A percentile compares a stretch with the other conserved stretches of the same genome.
phyloP scores from a whole-genome alignment of 2,329 filamentous ascomycete species.

The Arthrobotrys sphaeroides region DNA sequence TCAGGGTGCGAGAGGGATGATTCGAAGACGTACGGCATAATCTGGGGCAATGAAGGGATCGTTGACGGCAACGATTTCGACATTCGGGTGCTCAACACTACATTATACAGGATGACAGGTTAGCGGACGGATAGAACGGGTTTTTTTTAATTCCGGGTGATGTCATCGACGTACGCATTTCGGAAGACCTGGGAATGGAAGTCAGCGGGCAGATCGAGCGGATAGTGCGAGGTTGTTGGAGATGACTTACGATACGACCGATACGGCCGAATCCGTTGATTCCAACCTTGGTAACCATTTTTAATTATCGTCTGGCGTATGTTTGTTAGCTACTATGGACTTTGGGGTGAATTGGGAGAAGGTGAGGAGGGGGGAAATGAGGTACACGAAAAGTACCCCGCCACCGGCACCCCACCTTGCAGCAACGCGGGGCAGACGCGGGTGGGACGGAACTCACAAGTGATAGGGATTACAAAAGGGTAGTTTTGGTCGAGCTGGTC shows the following conservation, averaged over 20 bases:
- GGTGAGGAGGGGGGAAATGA: neutral
- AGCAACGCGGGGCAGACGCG: slow-evolving; percentile 36
- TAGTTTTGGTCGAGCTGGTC: neutral
- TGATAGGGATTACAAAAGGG: neutral
- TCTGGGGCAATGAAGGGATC: slow-evolving; percentile 98
- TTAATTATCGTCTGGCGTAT: slow-evolving; percentile 21
- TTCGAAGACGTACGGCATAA: slow-evolving; percentile 82
- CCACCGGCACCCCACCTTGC: slow-evolving; percentile 30
- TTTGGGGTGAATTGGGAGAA: too few species aligned
- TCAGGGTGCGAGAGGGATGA: neutral
- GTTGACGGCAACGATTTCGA: slow-evolving; percentile 96
- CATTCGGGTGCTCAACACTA: slow-evolving; percentile 83
- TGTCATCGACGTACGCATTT: slow-evolving; percentile 75
- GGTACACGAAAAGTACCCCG: neutral
- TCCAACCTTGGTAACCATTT: slow-evolving; percentile 58
- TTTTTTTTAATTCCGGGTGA: too few species aligned
- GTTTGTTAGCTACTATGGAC: too few species aligned
- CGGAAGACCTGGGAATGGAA: slow-evolving; percentile 75
- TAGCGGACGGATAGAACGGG: neutral
- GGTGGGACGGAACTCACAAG: neutral
- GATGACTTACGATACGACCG: slow-evolving; percentile 78
- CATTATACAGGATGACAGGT: slow-evolving; percentile 27
- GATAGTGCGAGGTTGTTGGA: neutral
- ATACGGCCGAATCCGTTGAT: slow-evolving; percentile 93
- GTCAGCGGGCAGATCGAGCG: slow-evolving; percentile 37